These are phyloP conservation scores for Colletotrichum sp. DNA, from an alignment of 2,329 filamentous ascomycete genomes.

Conservation along the genomic window DNA sequence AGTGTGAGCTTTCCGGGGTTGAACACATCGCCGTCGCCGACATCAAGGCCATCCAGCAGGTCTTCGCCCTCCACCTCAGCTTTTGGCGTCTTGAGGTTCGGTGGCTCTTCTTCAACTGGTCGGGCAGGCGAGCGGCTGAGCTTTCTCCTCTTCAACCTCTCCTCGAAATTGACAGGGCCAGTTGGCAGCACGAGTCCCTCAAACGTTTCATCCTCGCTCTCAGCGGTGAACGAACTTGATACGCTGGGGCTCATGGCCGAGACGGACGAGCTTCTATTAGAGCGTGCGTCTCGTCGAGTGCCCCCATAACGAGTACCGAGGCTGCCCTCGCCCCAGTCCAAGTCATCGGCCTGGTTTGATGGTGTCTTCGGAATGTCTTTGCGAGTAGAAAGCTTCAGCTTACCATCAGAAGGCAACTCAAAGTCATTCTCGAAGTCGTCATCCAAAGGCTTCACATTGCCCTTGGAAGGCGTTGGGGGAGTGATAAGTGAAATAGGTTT, in stretches of 20 bases:
- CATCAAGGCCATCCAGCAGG: constrained; percentile 84
- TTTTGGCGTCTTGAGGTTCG: constrained; percentile 34
- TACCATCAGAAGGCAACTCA: constrained; percentile 71
- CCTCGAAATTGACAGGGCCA: constrained; percentile 82
- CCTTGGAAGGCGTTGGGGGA: constrained; percentile 59
- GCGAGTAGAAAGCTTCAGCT: constrained; percentile 67
- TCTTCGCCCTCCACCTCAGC: constrained; percentile 68
- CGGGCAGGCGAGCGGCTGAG: constrained; percentile 63
- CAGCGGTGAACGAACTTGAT: constrained; percentile 86
- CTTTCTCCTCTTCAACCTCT: constrained; percentile 76
- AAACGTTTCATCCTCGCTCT: constrained; percentile 93
- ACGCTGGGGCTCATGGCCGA: constrained; percentile 93
- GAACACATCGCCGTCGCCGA: constrained; percentile 84
- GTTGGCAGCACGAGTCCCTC: constrained; percentile 87
- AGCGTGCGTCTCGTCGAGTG: constrained; percentile 79
- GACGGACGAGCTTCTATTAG: constrained; percentile 83
- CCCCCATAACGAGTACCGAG: constrained; percentile 90
- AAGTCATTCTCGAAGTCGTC: constrained; percentile 78
- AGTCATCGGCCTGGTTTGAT: constrained; percentile 70
- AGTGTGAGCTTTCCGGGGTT: constrained; percentile 81
- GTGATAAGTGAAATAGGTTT: constrained; percentile 60
- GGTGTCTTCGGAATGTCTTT: constrained; percentile 69
- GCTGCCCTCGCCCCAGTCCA: constrained; percentile 95
- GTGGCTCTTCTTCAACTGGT: constrained; percentile 42
- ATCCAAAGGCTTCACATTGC: constrained; percentile 40